Evolutionary conservation across 768 basidiomycete genomes (phyloP), one percentile per base, ranked within the genome.

Genomic region (Leucogyrophana mollusca): DNA sequence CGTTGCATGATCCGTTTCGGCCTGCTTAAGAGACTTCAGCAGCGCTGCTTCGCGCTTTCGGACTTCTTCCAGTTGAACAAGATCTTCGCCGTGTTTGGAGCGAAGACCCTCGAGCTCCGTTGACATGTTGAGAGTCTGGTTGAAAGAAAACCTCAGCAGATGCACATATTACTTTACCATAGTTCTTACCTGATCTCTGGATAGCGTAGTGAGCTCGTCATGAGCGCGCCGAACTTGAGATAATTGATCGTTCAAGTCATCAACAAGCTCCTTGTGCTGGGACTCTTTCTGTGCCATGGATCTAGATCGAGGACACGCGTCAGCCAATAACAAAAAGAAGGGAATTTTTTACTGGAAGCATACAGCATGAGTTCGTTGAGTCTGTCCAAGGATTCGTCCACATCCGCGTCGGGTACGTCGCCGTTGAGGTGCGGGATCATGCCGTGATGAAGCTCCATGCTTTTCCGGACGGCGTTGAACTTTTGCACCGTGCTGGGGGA

Each of bases 221-320:
- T 91, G 80, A 60, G 91, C 87, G 34, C 88, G 78, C 46, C 83
- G 83, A 49, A 87, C 79, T 54, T 83, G 74, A 56, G 54, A 62
- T 18, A 96, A 73, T 57, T 94, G 81, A 11, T 70, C 59, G 35
- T 82, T 83, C 52, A 97, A 74, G 24, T 71, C 71, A 34, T 90
- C 84, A 21, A 96, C 87, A 18, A 79, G 61, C 58, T 95, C 90
- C 27, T 82, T 81, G 61, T 98, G 95, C 25, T 83, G 74, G 4
- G 90, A 87, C 64, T 99, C 96, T 64, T 98, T 98, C 70, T 90
- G 87, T 3, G 94, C 94, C 95, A 98, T 97, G 2, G 95, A 91
- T 52, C 93, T 96, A 48, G 10, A 56, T 36, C 37, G 8, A 22
- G 33, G 9, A 50, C 48, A 42, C 40, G 22, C n/a, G n/a, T n/a